Evolutionary conservation across 208 protist genomes (phyloP).

Genomic region (Kentomonas sorsogonicus): DNA sequence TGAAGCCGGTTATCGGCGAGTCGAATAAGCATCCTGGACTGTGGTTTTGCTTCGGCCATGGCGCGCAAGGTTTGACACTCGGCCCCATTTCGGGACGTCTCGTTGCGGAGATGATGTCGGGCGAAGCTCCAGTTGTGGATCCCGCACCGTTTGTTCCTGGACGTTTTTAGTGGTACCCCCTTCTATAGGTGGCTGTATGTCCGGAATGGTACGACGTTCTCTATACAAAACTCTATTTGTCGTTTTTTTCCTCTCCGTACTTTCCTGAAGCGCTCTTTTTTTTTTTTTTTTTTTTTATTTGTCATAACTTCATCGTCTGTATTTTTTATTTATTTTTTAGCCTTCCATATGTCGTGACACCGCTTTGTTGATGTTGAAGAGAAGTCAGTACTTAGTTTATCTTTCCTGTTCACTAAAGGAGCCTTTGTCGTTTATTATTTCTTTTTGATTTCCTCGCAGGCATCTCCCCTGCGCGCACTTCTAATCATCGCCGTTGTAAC

Average conservation of each 20-base stretch:
- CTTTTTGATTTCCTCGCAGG: no score
- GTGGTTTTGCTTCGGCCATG: slow-evolving; percentile 24
- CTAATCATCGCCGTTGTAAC: no score
- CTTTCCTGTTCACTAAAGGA: no score
- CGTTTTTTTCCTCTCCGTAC: neutral
- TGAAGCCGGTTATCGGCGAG: slow-evolving; percentile 24
- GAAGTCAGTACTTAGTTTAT: no score
- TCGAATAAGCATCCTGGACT: slow-evolving; percentile 15
- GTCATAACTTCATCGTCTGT: neutral
- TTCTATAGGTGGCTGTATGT: no score
- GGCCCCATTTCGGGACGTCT: slow-evolving; percentile 17
- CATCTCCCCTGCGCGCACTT: no score
- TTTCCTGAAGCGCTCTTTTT: neutral
- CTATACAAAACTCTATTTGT: neutral
- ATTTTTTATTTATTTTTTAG: no score
- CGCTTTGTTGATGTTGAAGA: no score
- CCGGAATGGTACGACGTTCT: neutral
- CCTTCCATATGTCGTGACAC: no score
- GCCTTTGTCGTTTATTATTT: no score
- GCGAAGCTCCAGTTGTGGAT: slow-evolving; percentile 23
- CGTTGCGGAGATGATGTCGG: slow-evolving; percentile 17
- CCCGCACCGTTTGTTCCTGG: slow-evolving; percentile 15
- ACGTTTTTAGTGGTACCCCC: slow-evolving; percentile 15
- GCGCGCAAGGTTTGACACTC: slow-evolving; percentile 19
- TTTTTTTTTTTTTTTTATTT: neutral